A percentile compares a stretch with the other conserved stretches of the same genome.
These are phyloP conservation scores for Myriosclerotinia curreyana DNA, from an alignment of 2,329 filamentous ascomycete genomes.

Conservation along the genomic window DNA sequence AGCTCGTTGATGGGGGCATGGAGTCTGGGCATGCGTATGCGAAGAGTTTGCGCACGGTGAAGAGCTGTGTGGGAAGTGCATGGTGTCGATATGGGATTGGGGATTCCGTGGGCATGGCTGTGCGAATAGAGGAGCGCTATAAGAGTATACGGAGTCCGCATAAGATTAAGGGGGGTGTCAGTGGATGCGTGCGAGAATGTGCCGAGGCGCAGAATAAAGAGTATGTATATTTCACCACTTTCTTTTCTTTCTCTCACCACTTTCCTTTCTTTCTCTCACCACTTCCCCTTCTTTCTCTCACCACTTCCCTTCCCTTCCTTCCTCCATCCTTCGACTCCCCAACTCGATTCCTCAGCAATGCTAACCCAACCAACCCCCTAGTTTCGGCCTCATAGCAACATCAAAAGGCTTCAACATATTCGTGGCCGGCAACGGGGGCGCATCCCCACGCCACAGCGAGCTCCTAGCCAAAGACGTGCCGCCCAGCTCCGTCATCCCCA, in stretches of 20 bases:
- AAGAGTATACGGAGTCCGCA: slow-evolving; percentile 87
- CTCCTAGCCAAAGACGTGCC: slow-evolving; percentile 83
- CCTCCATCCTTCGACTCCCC: neutral
- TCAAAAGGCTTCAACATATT: slow-evolving; percentile 94
- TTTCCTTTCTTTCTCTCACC: neutral
- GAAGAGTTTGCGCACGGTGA: slow-evolving; percentile 83
- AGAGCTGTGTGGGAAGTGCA: slow-evolving; percentile 85
- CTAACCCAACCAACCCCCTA: slow-evolving; percentile 36
- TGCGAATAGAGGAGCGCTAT: slow-evolving; percentile 83
- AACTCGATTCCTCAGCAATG: slow-evolving; percentile 17
- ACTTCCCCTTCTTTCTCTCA: no score
- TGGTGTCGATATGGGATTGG: slow-evolving; percentile 90
- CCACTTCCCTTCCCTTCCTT: no score
- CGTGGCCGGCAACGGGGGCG: slow-evolving; percentile 84
- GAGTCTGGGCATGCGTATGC: slow-evolving; percentile 90
- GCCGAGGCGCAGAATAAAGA: slow-evolving; percentile 93
- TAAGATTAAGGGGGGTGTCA: slow-evolving; percentile 88
- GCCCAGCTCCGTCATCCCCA: slow-evolving; percentile 75
- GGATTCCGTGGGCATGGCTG: slow-evolving; percentile 87
- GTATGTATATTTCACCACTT: slow-evolving; percentile 46
- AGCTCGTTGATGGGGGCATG: slow-evolving; percentile 78
- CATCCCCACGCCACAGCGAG: slow-evolving; percentile 77
- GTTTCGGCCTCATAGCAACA: slow-evolving; percentile 85
- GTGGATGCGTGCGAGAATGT: slow-evolving; percentile 87
- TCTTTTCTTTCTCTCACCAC: neutral